Percentiles rank a stretch among this genome's conserved stretches.
Conservation (phyloP, 192 early-diverging fungal species). For the Linnemannia elongata region DNA sequence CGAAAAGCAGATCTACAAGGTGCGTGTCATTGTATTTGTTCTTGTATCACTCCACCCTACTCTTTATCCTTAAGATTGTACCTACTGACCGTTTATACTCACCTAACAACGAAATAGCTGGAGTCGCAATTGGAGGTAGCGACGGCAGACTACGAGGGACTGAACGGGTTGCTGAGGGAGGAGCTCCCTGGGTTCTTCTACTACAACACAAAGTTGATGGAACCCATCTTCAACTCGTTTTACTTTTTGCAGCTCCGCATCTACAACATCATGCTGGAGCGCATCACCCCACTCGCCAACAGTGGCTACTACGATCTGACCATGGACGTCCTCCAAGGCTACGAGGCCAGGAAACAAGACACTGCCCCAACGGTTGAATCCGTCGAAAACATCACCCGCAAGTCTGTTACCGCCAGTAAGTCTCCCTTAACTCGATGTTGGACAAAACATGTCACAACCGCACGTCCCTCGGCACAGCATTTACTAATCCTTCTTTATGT, state of each 20-base stretch:
- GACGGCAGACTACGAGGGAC: conserved; percentile 84
- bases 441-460: neutral
- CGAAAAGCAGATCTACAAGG: conserved; percentile 76
- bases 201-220: conserved; percentile 81
- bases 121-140: conserved; percentile 85
- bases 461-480: neutral
- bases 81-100: neutral
- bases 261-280: conserved; percentile 74
- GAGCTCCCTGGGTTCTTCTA: conserved; percentile 87
- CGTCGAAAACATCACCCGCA: conserved; percentile 46
- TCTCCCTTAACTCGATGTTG: neutral
- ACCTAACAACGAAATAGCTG: conserved; percentile 38
- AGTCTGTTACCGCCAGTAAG: conserved; percentile 47
- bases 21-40: conserved; percentile 10
- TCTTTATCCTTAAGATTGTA: neutral
- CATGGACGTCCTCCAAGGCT: conserved; percentile 59
- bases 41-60: neutral
- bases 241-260: conserved; percentile 88
- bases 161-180: conserved; percentile 84
- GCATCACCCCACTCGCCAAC: conserved; percentile 66
- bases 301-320: conserved; percentile 71
- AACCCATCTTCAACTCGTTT: conserved; percentile 88
- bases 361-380: conserved; percentile 43
- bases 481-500: neutral
- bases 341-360: conserved; percentile 55